A percentile compares a stretch with the other conserved stretches of the same genome.
Conservation (phyloP, 805 yeast genomes). For the Ogataea trehaloabstinens region DNA sequence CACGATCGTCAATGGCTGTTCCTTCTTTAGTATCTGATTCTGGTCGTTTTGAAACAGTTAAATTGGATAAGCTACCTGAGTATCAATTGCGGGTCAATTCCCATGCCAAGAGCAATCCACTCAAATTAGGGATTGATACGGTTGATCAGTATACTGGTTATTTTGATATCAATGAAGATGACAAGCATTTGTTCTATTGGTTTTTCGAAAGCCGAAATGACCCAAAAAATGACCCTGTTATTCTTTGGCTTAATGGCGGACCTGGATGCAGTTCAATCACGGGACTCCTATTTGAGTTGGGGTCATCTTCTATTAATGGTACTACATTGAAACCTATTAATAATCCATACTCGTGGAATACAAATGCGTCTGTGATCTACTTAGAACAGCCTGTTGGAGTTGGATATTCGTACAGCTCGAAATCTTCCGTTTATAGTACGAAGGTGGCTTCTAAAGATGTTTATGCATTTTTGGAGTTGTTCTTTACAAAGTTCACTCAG, state of each 20-base stretch:
- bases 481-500: constrained; percentile 69
- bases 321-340: constrained; percentile 58
- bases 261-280: constrained; percentile 92
- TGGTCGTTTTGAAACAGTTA: constrained; percentile 8
- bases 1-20: constrained; percentile 8
- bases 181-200: constrained; percentile 82
- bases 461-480: constrained; percentile 73
- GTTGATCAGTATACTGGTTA: constrained; percentile 86
- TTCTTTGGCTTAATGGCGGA: constrained; percentile 92
- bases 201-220: constrained; percentile 86
- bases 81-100: constrained; percentile 25
- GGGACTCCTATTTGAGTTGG: constrained; percentile 83
- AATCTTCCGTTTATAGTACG: constrained; percentile 60
- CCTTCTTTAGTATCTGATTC: constrained; percentile 1
- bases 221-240: constrained; percentile 80
- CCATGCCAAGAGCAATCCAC: constrained; percentile 42
- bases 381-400: constrained; percentile 88
- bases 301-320: constrained; percentile 66
- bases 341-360: constrained; percentile 83
- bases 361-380: constrained; percentile 80
- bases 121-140: constrained; percentile 69
- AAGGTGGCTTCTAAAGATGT: constrained; percentile 83
- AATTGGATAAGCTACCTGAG: constrained; percentile 15
- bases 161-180: constrained; percentile 60
- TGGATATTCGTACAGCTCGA: constrained; percentile 58